Evolutionary conservation across 768 basidiomycete species (phyloP), one percentile per base, ranked within the genome.

Genomic region (Lyophyllum atratum): DNA sequence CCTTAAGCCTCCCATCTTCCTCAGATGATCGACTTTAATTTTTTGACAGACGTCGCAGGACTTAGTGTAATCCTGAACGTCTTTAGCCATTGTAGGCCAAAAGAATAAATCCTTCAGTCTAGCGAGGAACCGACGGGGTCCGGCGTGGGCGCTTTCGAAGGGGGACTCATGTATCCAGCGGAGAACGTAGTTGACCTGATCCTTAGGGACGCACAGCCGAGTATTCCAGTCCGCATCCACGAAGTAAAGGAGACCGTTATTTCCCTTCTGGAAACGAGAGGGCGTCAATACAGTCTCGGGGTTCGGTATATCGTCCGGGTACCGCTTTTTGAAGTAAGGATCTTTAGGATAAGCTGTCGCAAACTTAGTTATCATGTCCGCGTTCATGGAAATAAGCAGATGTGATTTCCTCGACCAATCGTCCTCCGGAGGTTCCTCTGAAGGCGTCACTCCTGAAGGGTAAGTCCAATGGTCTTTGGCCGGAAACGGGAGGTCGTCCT

Each of bases 41-140:
- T 70, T 69, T 47, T 70, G 69, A 49, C 66, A 68, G 11, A 65
- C 29, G 31, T 68, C 66, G 43, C 68, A 71, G 0, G 67, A 48
- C 3, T 29, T 19, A 1, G 37, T 24, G 42, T 57, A 70, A 12
- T 45, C 26, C 1, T 48, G 14, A 0, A 55, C 58, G 39, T 68
- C 67, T 42, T 52, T 55, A 4, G 33, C 2, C 42, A 68, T 52
- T 4, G 22, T 34, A 21, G 51, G 51, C 34, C 50, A 52, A 25
- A 34, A 52, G 24, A 52, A 52, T 34, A 37, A 28, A 42, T 40
- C 45, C 19, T 59, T 33, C 11, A 68, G 42, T n/a, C n/a, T n/a
- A n/a, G n/a, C n/a, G n/a, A n/a, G n/a, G n/a, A 67, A 60, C 29
- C 52, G 25, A 7, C 25, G 39, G 0, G 19, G 17, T 11, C 62